These are phyloP conservation scores for Platismatia glauca DNA, from an alignment of 495 filamentous ascomycete genomes.

Conservation along the genomic window DNA sequence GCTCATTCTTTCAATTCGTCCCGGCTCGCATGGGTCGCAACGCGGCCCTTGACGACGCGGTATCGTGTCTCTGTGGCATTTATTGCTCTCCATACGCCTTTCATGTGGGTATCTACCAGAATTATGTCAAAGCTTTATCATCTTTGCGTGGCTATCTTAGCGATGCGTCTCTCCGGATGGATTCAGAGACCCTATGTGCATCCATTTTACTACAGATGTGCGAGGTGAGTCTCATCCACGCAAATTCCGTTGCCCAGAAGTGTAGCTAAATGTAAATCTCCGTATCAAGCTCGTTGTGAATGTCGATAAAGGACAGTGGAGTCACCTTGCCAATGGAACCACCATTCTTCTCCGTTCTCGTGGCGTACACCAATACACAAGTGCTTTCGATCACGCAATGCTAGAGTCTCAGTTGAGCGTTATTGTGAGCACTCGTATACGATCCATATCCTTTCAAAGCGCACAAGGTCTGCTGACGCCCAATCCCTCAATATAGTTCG, in stretches of 20 bases:
- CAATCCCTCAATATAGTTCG: not conserved
- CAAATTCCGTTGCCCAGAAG: not conserved
- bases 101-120: not conserved
- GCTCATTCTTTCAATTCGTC: slow-evolving; percentile 7
- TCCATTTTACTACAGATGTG: slow-evolving; percentile 4
- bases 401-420: slow-evolving; percentile 6
- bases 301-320: not conserved
- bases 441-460: not conserved
- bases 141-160: slow-evolving; percentile 3
- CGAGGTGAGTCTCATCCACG: not conserved
- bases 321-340: slow-evolving; percentile 1
- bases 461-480: not conserved
- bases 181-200: slow-evolving; percentile 8
- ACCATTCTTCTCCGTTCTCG: slow-evolving; percentile 3
- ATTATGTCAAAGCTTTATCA: slow-evolving; percentile 3
- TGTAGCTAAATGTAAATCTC: not conserved
- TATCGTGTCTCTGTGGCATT: slow-evolving; percentile 8
- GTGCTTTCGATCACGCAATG: slow-evolving; percentile 2
- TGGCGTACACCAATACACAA: not conserved
- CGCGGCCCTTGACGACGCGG: slow-evolving; percentile 2
- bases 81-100: not conserved
- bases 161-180: not conserved
- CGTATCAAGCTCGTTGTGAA: not conserved
- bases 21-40: slow-evolving; percentile 8
- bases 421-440: not conserved